Evolutionary conservation across 192 early-diverging fungal species (phyloP), one percentile per base, ranked within the genome.

Genomic region (Backusella psychrophila): DNA sequence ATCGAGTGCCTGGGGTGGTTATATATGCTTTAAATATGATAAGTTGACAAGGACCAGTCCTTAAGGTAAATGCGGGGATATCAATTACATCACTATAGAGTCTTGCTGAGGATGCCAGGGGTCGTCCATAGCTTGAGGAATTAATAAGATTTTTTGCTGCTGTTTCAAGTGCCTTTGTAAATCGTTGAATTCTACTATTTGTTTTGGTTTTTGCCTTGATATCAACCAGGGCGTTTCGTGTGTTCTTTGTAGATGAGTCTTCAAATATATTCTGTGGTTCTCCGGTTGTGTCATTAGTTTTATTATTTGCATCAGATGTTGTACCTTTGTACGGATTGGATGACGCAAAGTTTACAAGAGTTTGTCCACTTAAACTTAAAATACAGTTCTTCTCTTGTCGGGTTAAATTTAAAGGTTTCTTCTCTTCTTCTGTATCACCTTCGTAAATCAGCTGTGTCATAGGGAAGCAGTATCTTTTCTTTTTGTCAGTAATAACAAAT

Each of bases 21-120:
- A 82, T 69, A 42, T 71, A 68, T 38, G 69, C 53, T 53, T 66
- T 77, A 66, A 79, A 82, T 9, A 82, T 34, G 38, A 82, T 72
- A 15, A 82, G 52, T 56, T 76, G 73, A 42, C 74, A 79, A 74
- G 81, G 66, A 29, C 72, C 70, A 53, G 49, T 14, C 7, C 74
- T 68, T 4, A 79, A 65, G 17, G 74, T 46, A 63, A 82, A 82
- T 31, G 81, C 70, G 63, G 81, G 81, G 0, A 73, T 36, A 34
- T 82, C 77, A 19, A 82, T 36, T 1, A 82, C 59, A 31, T 78
- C 74, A 33, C 42, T 29, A 29, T 76, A 66, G 4, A 82, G 66
- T 8, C 23, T 73, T 11, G 81, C 81, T 44, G 63, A 73, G 17
- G 70, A 35, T 9, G 66, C 77, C n/a, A 76, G 26, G n/a, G 44